A percentile compares a stretch with the other conserved stretches of the same genome.
Evolutionary conservation across 1,284 basidiomycete genomes (phyloP).

Genomic region (Rugiboletus extremiorientalis): DNA sequence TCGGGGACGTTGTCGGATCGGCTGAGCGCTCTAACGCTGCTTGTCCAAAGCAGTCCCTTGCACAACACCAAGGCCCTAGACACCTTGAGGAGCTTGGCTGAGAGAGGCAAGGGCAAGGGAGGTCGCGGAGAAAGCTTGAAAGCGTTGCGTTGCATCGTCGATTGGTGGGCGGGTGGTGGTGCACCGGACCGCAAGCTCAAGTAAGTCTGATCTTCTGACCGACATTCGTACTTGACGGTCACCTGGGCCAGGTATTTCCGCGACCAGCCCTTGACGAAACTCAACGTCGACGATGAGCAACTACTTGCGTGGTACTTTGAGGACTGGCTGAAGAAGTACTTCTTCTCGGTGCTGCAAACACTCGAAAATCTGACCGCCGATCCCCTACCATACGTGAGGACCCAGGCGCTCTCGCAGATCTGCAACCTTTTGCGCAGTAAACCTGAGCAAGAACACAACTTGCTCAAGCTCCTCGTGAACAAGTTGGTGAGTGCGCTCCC

Average conservation of each 20-base stretch:
- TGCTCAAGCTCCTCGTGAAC: constrained; percentile 90
- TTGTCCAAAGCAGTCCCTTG: constrained; percentile 89
- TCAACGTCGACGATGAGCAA: constrained; percentile 70
- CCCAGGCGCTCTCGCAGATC: constrained; percentile 74
- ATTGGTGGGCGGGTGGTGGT: constrained; percentile 97
- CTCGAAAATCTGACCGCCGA: constrained; percentile 90
- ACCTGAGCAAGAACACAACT: constrained; percentile 97
- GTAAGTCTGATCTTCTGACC: constrained; percentile 42
- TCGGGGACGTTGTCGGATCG: constrained; percentile 93
- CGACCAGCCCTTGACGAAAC: constrained; percentile 82
- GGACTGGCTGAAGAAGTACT: constrained; percentile 97
- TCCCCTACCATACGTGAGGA: constrained; percentile 86
- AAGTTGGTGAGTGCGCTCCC: constrained; percentile 68
- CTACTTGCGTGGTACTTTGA: constrained; percentile 90
- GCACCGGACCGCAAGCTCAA: constrained; percentile 80
- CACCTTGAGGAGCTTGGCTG: constrained; percentile 74
- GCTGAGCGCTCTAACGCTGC: constrained; percentile 88
- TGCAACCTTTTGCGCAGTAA: constrained; percentile 85
- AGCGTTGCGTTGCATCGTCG: constrained; percentile 86
- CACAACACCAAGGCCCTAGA: constrained; percentile 87
- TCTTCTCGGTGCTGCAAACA: constrained; percentile 89
- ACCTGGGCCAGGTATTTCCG: constrained; percentile 82
- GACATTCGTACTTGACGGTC: not conserved
- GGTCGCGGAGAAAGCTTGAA: constrained; percentile 91
- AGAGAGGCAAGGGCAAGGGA: constrained; percentile 75